These are phyloP conservation scores for Fragaria nilgerrensis DNA, from an alignment of 306 rosid genomes.

Conservation along the genomic window DNA sequence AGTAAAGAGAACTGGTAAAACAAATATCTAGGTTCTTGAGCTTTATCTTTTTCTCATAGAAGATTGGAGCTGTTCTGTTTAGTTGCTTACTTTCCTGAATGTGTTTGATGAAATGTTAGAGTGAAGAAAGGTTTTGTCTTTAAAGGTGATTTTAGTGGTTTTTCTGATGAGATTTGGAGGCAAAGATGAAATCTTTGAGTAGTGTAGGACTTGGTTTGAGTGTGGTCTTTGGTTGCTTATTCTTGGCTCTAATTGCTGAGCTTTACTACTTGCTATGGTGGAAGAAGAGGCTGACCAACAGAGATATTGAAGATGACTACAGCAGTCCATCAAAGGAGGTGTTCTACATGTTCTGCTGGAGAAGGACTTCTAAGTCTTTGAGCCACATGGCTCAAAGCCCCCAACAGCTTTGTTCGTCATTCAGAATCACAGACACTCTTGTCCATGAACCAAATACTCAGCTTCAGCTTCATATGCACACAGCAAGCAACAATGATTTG, in stretches of 20 bases:
- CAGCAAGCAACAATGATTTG: conserved; percentile 44
- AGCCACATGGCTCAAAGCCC: conserved; percentile 57
- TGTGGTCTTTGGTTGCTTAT: conserved; percentile 78
- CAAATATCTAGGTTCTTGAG: conserved; percentile 27
- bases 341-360: conserved; percentile 89
- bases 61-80: conserved; percentile 21
- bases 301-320: conserved; percentile 64
- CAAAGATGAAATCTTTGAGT: conserved; percentile 86
- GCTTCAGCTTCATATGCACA: conserved; percentile 44
- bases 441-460: conserved; percentile 55
- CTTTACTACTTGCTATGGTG: conserved; percentile 93
- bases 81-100: conserved; percentile 3
- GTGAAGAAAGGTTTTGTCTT: conserved; percentile 15
- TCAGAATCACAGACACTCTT: conserved; percentile 51
- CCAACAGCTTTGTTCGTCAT: conserved; percentile 52
- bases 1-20: conserved; percentile 5
- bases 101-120: not conserved
- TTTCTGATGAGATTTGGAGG: conserved; percentile 48
- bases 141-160: conserved; percentile 17
- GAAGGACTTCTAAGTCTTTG: conserved; percentile 54
- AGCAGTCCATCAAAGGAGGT: conserved; percentile 72
- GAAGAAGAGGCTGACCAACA: conserved; percentile 78
- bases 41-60: conserved; percentile 15
- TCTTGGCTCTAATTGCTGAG: conserved; percentile 92
- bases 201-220: conserved; percentile 93